Percentiles rank a stretch among this genome's conserved stretches.
Conservation (phyloP, 2,329 filamentous ascomycete species). For the Camptophora hylomeconis region DNA sequence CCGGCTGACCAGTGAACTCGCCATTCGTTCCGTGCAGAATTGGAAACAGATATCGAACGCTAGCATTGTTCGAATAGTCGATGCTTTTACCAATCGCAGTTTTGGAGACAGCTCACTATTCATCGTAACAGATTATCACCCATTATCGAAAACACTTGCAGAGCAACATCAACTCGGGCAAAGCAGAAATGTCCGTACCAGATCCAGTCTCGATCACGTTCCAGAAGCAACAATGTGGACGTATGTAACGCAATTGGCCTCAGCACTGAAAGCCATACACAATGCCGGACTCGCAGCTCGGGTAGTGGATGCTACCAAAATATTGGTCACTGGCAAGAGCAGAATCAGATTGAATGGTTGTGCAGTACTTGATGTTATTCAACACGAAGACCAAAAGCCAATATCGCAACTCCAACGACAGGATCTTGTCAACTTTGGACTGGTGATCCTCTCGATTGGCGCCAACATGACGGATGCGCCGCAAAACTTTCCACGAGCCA, state of each 20-base stretch:
- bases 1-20: constrained; percentile 75
- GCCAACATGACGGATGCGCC: constrained; percentile 49
- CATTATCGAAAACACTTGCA: constrained; percentile 74
- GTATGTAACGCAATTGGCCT: constrained; percentile 84
- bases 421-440: constrained; percentile 74
- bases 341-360: constrained; percentile 80
- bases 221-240: constrained; percentile 73
- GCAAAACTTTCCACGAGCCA: constrained; percentile 53
- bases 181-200: constrained; percentile 28
- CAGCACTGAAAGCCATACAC: constrained; percentile 78
- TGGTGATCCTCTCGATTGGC: constrained; percentile 69
- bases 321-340: constrained; percentile 81
- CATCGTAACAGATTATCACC: constrained; percentile 87
- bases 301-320: constrained; percentile 75
- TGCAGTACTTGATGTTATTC: constrained; percentile 76
- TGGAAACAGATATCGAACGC: constrained; percentile 80
- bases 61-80: constrained; percentile 72
- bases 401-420: constrained; percentile 71
- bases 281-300: constrained; percentile 67
- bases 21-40: constrained; percentile 70
- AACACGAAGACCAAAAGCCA: constrained; percentile 58
- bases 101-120: constrained; percentile 94
- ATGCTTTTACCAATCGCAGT: constrained; percentile 83
- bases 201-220: constrained; percentile 39
- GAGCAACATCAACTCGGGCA: constrained; percentile 52